Evolutionary conservation across 1,139 yeast genomes (phyloP), one percentile per base, ranked within the genome.

Genomic region (Saccharomyces hybrid): DNA sequence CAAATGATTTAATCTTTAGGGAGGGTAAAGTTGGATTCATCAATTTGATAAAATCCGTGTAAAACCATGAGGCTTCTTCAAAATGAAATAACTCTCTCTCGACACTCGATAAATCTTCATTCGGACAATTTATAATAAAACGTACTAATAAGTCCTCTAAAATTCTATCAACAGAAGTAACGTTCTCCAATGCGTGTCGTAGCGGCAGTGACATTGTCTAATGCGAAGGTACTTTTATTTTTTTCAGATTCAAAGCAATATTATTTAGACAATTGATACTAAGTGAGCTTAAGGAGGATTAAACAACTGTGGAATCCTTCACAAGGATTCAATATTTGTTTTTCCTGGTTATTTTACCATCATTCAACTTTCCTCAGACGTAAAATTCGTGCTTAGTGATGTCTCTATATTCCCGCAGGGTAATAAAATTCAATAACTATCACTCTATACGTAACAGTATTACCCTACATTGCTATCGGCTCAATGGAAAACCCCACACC

Each of bases 1-100:
- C 84, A 70, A 95, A 91, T n/a, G 79, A 71, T 67, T 85, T 86
- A 80, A 91, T 83, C 65, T 85, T 87, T 78, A 91, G 74, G 1
- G 81, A 69, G 4, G 98, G 99, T 59, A 93, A 76, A 31, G 78
- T 71, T 1, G 95, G 95, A 67, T 89, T 86, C 64, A 84, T 74
- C 49, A 80, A 82, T 42, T 93, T 80, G 14, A 86, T 77, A 66
- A 86, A 91, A 71, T 95, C 99, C 50, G 88, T 82, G 69, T 91
- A 95, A 69, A 88, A 95, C 99, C 99, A 95, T 65, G 90, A 96
- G 1, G 99, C 99, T 71, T 95, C 99, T 75, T 95, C 99, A 47
- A 95, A 84, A 68, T 91, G 96, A 73, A 95, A 95, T 66, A 90
- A 82, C 41, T 91, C 86, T 65, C 99, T 78, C 63, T 75, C 77